A percentile compares a stretch with the other conserved stretches of the same genome.
These are phyloP conservation scores for Hymenoscyphus fructigenus DNA, from an alignment of 2,329 filamentous ascomycete genomes.

Conservation along the genomic window DNA sequence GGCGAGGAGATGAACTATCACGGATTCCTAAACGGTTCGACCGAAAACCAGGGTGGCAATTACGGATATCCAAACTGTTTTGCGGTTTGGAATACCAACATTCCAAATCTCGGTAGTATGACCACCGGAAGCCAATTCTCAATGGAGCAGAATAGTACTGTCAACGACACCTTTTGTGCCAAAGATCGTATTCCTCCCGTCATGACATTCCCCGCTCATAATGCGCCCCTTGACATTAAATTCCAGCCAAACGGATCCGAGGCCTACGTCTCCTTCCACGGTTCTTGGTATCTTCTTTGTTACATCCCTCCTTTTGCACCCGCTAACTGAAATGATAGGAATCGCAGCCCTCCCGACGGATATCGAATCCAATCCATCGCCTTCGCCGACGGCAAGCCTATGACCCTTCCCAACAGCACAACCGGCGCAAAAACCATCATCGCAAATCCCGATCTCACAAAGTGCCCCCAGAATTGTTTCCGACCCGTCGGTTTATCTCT, in stretches of 20 bases:
- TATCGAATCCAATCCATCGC: slow-evolving; percentile 46
- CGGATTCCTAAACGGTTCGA: slow-evolving; percentile 49
- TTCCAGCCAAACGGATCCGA: slow-evolving; percentile 58
- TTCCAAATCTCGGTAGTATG: slow-evolving; percentile 44
- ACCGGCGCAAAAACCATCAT: slow-evolving; percentile 53
- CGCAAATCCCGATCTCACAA: slow-evolving; percentile 50
- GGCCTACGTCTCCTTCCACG: slow-evolving; percentile 59
- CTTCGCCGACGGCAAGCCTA: slow-evolving; percentile 47
- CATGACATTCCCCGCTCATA: slow-evolving; percentile 64
- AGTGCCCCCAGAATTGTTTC: slow-evolving; percentile 59
- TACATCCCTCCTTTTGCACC: background rate
- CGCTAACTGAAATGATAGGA: slow-evolving; percentile 44
- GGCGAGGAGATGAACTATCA: slow-evolving; percentile 74
- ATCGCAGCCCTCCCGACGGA: slow-evolving; percentile 49
- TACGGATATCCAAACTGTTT: slow-evolving; percentile 73
- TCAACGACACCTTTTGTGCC: slow-evolving; percentile 48
- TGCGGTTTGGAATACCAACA: slow-evolving; percentile 58
- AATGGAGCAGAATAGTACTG: slow-evolving; percentile 37
- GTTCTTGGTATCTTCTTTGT: slow-evolving; percentile 20
- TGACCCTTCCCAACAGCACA: slow-evolving; percentile 43
- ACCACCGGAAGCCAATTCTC: slow-evolving; percentile 52
- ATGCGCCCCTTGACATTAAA: slow-evolving; percentile 69
- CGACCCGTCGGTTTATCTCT: slow-evolving; percentile 59
- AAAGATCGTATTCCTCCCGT: slow-evolving; percentile 48
- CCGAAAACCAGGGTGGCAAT: slow-evolving; percentile 47